Conservation (phyloP, 2,329 filamentous ascomycete species). For the Colletotrichum sp. region DNA sequence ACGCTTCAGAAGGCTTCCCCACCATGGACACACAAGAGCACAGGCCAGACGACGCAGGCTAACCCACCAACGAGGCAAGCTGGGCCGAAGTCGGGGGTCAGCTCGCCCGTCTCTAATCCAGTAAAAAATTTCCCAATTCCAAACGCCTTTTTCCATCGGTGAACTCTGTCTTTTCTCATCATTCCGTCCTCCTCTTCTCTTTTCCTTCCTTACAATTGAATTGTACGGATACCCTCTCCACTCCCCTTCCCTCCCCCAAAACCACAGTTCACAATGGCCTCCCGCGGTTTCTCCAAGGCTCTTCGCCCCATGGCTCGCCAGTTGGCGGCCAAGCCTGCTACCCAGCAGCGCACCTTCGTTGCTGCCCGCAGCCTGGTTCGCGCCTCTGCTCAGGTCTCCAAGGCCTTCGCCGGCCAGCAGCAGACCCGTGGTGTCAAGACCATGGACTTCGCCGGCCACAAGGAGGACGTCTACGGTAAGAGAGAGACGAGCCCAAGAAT, state of each 20-base stretch:
- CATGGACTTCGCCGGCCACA: constrained; percentile 95
- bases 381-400: constrained; percentile 48
- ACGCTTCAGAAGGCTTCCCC: constrained; percentile 17
- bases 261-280: constrained; percentile 70
- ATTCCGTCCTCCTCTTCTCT: constrained; percentile 16
- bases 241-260: constrained; percentile 36
- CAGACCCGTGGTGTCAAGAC: constrained; percentile 94
- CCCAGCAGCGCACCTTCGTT: constrained; percentile 68
- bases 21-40: constrained; percentile 19
- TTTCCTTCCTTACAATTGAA: constrained; percentile 23
- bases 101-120: constrained; percentile 20
- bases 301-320: constrained; percentile 70
- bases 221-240: constrained; percentile 29
- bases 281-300: constrained; percentile 74
- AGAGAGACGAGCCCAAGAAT: constrained; percentile 14
- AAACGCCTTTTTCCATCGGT: constrained; percentile 19
- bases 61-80: constrained; percentile 19
- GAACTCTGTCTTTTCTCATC: constrained; percentile 19
- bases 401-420: constrained; percentile 57
- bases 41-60: constrained; percentile 14
- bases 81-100: constrained; percentile 24
- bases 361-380: constrained; percentile 62
- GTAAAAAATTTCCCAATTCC: constrained; percentile 27
- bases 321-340: constrained; percentile 60
- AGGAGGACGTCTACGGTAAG: constrained; percentile 93